A percentile compares a stretch with the other conserved stretches of the same genome.
phyloP scores from a whole-genome alignment of 345 rosid genomes.

The Pistacia integerrima region DNA sequence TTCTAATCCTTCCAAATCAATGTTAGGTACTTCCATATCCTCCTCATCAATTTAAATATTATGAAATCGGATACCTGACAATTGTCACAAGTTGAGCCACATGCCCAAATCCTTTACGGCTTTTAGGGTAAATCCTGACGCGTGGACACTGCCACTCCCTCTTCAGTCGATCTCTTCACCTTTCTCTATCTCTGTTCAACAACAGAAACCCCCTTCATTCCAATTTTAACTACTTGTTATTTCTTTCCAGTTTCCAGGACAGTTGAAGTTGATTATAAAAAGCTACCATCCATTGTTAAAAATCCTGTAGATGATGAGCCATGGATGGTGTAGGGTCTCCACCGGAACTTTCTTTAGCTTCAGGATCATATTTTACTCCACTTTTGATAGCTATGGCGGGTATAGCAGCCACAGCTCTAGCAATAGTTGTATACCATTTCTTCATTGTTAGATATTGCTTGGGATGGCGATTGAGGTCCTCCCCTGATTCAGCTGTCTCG shows the following conservation, averaged over 20 bases:
- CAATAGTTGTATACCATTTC: slow-evolving; percentile 39
- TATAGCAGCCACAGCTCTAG: slow-evolving; percentile 18
- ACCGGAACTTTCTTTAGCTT: background rate
- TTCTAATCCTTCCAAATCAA: too few species aligned
- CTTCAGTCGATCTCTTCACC: background rate
- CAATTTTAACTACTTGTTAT: too few species aligned
- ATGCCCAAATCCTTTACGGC: background rate
- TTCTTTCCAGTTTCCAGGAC: too few species aligned
- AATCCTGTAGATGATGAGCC: background rate
- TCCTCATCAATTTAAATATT: too few species aligned
- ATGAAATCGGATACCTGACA: background rate
- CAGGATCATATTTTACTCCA: slow-evolving; percentile 34
- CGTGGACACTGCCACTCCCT: too few species aligned
- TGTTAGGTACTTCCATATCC: too few species aligned
- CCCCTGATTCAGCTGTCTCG: background rate
- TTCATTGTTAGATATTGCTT: slow-evolving; percentile 33
- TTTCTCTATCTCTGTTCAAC: background rate
- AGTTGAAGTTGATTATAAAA: too few species aligned
- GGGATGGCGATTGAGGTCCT: background rate
- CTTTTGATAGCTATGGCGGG: slow-evolving; percentile 43
- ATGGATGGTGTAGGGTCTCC: slow-evolving; percentile 24
- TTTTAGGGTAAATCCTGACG: too few species aligned
- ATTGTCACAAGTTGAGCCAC: slow-evolving; percentile 26
- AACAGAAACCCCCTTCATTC: slow-evolving; percentile 8
- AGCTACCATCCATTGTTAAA: background rate